Conservation (phyloP, 306 rosid species). For the Bauhinia variegata region DNA sequence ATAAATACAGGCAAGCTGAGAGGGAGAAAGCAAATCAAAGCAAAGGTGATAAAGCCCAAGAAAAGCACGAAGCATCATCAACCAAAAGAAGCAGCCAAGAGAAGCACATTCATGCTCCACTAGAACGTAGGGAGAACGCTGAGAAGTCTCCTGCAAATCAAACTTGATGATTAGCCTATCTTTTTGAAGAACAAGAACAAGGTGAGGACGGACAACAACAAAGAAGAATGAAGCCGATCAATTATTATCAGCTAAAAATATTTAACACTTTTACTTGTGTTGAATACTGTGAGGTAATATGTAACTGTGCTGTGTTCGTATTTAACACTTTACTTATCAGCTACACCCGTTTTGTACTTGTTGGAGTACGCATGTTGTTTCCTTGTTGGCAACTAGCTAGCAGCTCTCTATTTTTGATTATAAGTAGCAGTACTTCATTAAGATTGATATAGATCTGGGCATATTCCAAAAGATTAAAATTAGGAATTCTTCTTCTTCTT, state of each 20-base stretch:
- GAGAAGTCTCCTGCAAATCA: conserved; percentile 36
- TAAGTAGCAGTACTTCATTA: neutral
- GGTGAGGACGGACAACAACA: no score
- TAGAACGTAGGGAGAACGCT: conserved; percentile 43
- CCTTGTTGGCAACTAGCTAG: neutral
- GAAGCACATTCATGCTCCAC: conserved; percentile 29
- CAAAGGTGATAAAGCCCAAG: no score
- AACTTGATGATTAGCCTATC: conserved; percentile 25
- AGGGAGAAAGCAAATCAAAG: conserved; percentile 43
- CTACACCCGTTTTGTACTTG: neutral
- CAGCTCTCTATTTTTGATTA: conserved; percentile 1
- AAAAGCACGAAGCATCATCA: conserved; percentile 26
- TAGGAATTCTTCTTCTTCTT: no score
- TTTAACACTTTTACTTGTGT: conserved; percentile 12
- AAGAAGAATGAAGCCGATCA: no score
- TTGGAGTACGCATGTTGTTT: neutral
- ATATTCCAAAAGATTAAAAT: conserved; percentile 5
- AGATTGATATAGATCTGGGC: conserved; percentile 17
- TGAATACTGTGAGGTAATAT: conserved; percentile 39
- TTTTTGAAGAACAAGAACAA: neutral
- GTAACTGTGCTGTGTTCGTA: conserved; percentile 27
- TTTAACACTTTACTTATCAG: neutral
- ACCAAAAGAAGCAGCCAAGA: neutral
- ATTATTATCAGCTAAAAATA: no score
- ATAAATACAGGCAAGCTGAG: conserved; percentile 60